Conservation (phyloP, 495 filamentous ascomycete genomes). For the Hyphodiscus hymeniophilus region DNA sequence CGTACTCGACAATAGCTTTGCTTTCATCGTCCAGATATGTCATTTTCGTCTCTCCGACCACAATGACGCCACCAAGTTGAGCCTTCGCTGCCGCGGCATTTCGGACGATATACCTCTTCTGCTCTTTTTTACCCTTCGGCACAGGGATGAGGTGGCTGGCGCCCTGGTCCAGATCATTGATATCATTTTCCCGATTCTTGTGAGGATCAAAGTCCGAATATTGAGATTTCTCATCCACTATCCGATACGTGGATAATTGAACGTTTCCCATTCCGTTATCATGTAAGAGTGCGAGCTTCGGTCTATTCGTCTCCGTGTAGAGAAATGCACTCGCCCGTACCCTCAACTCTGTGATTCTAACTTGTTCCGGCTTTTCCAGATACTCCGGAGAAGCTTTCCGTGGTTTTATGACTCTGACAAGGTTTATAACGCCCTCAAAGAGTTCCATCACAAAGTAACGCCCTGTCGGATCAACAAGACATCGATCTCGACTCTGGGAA, state of each 20-base stretch:
- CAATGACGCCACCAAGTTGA: constrained; percentile 60
- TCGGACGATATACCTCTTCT: constrained; percentile 43
- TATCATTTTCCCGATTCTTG: constrained; percentile 38
- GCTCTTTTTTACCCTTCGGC: constrained; percentile 40
- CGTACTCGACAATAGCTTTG: constrained; percentile 47
- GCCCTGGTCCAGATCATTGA: constrained; percentile 60
- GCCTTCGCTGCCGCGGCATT: constrained; percentile 38
- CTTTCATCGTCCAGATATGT: constrained; percentile 73
- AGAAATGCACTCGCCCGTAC: constrained; percentile 78
- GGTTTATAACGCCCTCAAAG: constrained; percentile 80
- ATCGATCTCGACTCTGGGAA: constrained; percentile 64
- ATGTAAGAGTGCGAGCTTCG: constrained; percentile 77
- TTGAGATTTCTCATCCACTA: constrained; percentile 43
- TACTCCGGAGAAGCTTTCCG: constrained; percentile 45
- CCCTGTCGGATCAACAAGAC: constrained; percentile 74
- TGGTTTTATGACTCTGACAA: constrained; percentile 58
- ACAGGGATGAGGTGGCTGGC: constrained; percentile 82
- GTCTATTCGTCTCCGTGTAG: constrained; percentile 60
- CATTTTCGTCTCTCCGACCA: constrained; percentile 79
- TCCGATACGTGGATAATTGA: constrained; percentile 48
- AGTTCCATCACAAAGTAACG: constrained; percentile 77
- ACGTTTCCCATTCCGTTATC: constrained; percentile 62
- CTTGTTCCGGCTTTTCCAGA: constrained; percentile 60
- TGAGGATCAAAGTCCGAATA: constrained; percentile 36
- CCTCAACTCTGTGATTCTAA: constrained; percentile 78